Evolutionary conservation across 441 rosid genomes (phyloP), one percentile per base, ranked within the genome.

Genomic region (Adansonia gregorii): DNA sequence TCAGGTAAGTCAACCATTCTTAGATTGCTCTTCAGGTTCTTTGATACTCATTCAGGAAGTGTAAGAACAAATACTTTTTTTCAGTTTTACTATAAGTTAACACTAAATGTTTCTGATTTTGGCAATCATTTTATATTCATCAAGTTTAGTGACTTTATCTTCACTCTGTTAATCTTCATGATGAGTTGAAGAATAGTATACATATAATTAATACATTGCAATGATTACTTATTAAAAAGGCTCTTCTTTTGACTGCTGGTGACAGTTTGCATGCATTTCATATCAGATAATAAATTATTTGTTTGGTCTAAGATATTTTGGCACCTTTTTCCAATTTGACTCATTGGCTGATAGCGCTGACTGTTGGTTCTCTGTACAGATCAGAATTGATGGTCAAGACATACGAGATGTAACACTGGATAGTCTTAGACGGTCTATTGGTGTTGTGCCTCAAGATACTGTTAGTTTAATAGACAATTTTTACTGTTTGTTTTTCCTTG

Each of bases 1-100:
- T 91, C 96, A 97, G 97, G 98, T n/a, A 96, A 96, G 84, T 96
- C 99, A 24, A 96, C 99, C 55, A 87, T 96, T 79, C 97, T 94
- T 78, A 82, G 98, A 84, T 79, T 96, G 92, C 87, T 96, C 75
- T 93, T 94, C 89, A 91, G 98, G 75, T 89, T 90, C 81, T 96
- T 94, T 76, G 96, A 96, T 41, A 41, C 92, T 27, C 86, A 93
- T 87, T 86, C 89, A 14, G 98, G 99, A 85, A 82, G 78, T 70
- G 98, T 96, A 84, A 91, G 94, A 74, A 73, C 76, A 64, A 48
- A 70, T 78, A 19, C 73, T 59, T 74, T 51, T 49, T 54, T 78
- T 72, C 12, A 51, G 61, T 70, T 59, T 72, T 31, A 43, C 5
- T 67, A 41, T 82, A 31, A 72, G 76, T 51, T 48, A 48, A 8